These are phyloP conservation scores for Solanum ahanhuiri DNA, from an alignment of 257 asterid species.

Conservation along the genomic window DNA sequence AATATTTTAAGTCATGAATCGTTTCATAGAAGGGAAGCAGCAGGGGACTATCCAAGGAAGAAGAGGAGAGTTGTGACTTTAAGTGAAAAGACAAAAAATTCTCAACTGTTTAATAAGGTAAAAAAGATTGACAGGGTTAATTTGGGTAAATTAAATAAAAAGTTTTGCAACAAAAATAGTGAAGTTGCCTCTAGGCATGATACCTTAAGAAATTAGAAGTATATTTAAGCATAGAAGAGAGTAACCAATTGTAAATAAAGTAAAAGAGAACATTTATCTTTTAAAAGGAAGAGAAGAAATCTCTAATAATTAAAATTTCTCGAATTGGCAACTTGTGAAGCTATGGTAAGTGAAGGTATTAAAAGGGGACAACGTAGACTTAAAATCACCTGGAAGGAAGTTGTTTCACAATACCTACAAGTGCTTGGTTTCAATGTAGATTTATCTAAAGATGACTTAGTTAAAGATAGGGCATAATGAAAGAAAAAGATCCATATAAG, in stretches of 20 bases:
- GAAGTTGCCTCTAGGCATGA: not conserved
- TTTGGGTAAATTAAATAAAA: not conserved
- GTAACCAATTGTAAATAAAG: not conserved
- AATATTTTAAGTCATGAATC: not conserved
- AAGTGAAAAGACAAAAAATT: not conserved
- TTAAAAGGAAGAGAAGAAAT: not conserved
- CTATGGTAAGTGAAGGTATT: not conserved
- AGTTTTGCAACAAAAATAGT: not conserved
- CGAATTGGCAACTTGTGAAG: not conserved
- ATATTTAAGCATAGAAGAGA: not conserved
- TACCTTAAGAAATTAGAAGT: not conserved
- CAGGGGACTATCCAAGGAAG: not conserved
- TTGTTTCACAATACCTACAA: not conserved
- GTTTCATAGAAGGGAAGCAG: not conserved
- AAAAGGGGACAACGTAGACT: not conserved
- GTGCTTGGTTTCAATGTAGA: not conserved
- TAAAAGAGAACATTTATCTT: not conserved
- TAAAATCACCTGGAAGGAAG: not conserved
- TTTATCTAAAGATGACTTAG: not conserved
- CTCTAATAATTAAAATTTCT: not conserved
- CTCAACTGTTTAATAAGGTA: not conserved
- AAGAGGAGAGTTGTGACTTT: not conserved
- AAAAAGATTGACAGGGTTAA: not conserved
- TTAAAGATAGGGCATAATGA: not conserved
- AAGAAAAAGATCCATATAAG: not conserved